Evolutionary conservation across 371 early-diverging fungal genomes (phyloP).

Genomic region (Rhizopus sp.): DNA sequence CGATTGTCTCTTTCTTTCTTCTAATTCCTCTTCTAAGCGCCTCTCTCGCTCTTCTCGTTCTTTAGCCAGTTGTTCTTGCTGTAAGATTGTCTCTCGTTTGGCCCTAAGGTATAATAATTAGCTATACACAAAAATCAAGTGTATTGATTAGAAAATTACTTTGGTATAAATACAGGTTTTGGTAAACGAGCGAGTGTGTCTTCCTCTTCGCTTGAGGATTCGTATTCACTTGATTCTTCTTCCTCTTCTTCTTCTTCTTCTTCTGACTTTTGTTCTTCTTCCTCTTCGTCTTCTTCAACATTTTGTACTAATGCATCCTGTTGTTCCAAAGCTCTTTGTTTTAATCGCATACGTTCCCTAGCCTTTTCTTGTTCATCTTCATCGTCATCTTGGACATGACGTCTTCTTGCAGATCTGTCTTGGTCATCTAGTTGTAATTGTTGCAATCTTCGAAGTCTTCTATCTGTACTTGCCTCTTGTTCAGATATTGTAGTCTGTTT

Average conservation of each 20-base stretch:
- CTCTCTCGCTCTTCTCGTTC: constrained; percentile 63
- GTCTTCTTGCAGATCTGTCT: constrained; percentile 39
- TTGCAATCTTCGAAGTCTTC: constrained; percentile 45
- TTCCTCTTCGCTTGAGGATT: constrained; percentile 62
- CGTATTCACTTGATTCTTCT: constrained; percentile 62
- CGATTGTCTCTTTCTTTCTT: constrained; percentile 74
- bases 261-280: constrained; percentile 36
- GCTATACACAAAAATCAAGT: not conserved
- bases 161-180: constrained; percentile 88
- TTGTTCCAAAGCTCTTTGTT: constrained; percentile 38
- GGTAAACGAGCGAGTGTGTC: constrained; percentile 49
- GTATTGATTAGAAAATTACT: constrained; percentile 45
- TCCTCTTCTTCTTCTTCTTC: constrained; percentile 37
- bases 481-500: constrained; percentile 46
- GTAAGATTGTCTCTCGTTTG: constrained; percentile 67
- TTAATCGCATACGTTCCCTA: constrained; percentile 46
- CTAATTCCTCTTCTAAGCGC: constrained; percentile 53
- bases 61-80: constrained; percentile 60
- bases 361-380: constrained; percentile 44
- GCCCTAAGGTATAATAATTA: constrained; percentile 35
- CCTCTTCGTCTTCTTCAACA: constrained; percentile 26
- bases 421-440: constrained; percentile 35
- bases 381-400: constrained; percentile 33
- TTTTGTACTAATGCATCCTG: constrained; percentile 24
- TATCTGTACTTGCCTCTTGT: constrained; percentile 43